Percentiles rank a stretch among this genome's conserved stretches.
Conservation (phyloP, 2,329 filamentous ascomycete species). For the Teratosphaeriaceae sp. region DNA sequence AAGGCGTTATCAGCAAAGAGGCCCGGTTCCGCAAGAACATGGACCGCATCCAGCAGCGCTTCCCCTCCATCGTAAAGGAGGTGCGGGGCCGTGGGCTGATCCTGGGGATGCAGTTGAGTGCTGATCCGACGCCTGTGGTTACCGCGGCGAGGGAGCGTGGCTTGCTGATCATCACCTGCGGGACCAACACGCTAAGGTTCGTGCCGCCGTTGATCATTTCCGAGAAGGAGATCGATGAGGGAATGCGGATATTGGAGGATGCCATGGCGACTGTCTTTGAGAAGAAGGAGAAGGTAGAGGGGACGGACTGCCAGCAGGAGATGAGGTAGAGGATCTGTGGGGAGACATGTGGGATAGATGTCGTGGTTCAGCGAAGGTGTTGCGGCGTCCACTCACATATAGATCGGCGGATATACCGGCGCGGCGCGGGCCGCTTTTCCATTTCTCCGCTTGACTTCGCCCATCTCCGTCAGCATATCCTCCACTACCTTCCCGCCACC, state of each 20-base stretch:
- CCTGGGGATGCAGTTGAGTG: conserved; percentile 73
- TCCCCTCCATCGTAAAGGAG: conserved; percentile 68
- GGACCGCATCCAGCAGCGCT: conserved; percentile 49
- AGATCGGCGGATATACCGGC: too few species aligned
- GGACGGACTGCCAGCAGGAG: conserved; percentile 40
- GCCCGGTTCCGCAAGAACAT: conserved; percentile 54
- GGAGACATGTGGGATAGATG: too few species aligned
- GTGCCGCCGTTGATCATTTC: conserved; percentile 81
- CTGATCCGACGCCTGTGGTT: conserved; percentile 67
- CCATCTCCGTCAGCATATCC: too few species aligned
- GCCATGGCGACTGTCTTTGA: conserved; percentile 53
- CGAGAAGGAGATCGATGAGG: conserved; percentile 71
- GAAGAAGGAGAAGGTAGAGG: conserved; percentile 27
- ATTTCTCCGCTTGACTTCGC: too few species aligned
- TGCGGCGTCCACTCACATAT: too few species aligned
- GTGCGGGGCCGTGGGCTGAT: conserved; percentile 79
- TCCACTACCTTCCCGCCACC: too few species aligned
- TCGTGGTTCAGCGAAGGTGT: not conserved
- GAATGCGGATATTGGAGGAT: conserved; percentile 67
- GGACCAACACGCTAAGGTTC: conserved; percentile 85
- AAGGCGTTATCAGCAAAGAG: conserved; percentile 62
- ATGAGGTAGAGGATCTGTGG: conserved; percentile 23
- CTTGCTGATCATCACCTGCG: conserved; percentile 83
- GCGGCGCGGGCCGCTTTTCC: too few species aligned
- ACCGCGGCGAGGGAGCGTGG: conserved; percentile 83